These are phyloP conservation scores for Massariosphaeria phaeospora DNA, from an alignment of 495 filamentous ascomycete genomes.

Conservation along the genomic window DNA sequence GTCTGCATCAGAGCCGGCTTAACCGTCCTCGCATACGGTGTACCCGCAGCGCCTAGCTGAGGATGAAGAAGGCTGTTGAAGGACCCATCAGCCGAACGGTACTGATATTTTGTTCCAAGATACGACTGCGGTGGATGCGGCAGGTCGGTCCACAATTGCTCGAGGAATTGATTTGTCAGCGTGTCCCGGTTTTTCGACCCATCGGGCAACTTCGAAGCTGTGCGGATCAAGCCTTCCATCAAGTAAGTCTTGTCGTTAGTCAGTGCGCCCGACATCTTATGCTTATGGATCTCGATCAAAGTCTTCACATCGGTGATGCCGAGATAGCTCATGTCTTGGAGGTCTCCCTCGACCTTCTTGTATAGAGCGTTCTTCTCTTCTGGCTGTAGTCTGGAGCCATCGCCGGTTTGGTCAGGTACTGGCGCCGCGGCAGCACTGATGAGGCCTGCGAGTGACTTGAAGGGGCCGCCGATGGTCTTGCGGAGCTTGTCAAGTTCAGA, in stretches of 20 bases:
- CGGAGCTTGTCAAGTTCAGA: conserved; percentile 30
- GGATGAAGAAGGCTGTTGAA: conserved; percentile 63
- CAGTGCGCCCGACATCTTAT: conserved; percentile 31
- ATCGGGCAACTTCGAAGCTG: conserved; percentile 48
- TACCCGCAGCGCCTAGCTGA: conserved; percentile 58
- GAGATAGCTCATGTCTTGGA: conserved; percentile 41
- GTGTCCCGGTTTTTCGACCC: conserved; percentile 49
- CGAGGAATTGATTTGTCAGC: conserved; percentile 58
- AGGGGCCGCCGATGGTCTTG: conserved; percentile 20
- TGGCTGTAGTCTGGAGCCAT: conserved; percentile 39
- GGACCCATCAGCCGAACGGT: conserved; percentile 66
- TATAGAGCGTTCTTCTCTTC: conserved; percentile 25
- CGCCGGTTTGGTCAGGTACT: conserved; percentile 38
- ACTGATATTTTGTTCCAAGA: conserved; percentile 51
- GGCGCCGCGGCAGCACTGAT: conserved; percentile 27
- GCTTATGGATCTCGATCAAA: conserved; percentile 42
- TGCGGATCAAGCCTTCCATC: conserved; percentile 53
- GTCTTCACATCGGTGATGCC: conserved; percentile 44
- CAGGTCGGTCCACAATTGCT: conserved; percentile 62
- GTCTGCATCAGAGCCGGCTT: conserved; percentile 58
- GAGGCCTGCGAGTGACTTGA: conserved; percentile 30
- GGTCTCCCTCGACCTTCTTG: conserved; percentile 19
- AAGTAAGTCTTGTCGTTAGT: conserved; percentile 49
- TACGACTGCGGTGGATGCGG: conserved; percentile 63
- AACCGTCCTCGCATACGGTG: conserved; percentile 69